Base-by-base conservation (phyloP, 2,329 filamentous ascomycete genomes). In the Exophiala xenobiotica region DNA sequence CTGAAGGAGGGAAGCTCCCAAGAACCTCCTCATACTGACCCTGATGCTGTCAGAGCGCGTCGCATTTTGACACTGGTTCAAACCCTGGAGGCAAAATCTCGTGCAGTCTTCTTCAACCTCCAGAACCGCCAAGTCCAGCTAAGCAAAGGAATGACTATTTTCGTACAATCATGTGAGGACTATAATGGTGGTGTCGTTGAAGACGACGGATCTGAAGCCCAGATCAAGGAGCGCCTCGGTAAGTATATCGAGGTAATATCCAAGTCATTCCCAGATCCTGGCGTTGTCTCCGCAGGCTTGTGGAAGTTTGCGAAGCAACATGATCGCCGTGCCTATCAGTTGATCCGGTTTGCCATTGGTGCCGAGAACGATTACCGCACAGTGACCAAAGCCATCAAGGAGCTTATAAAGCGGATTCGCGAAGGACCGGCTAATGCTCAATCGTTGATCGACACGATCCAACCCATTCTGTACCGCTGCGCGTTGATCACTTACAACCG, bases 331-430 rank as follows among this genome's bases (percentile, higher is more conserved):
- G 87, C 82, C 62, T 97, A 96, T 68, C 87, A 95, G 63, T 81
- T 99, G 18, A 83, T 96, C 59, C 85, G 87, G 51, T 96, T 91
- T 67, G 84, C 90, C 46, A 89, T 91, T 67, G 86, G 85, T 23
- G 83, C 88, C 3, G 87, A 92, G 57, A 91, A 87, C 62, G 93
- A 99, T 65, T 97, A 96, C 69, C 87, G 90, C 63, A 96, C 89
- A 31, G 89, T 96, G 38, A 82, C 86, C 57, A 89, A 91, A 62
- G 90, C 92, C 1, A 87, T 96, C 63, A 93, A 90, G 70, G 93
- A 99, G 72, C 76, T 97, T 29, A 82, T 85, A 37, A 93, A 90
- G 70, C 85, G 90, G 51, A 78, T 95, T 27, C 86, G 91, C 61
- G 79, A 81, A 47, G 81, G 81, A 18, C 68, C 74, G n/a, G 63